These are phyloP conservation scores for Gracilariopsis chorda DNA, from an alignment of 23 red algal genomes.

Conservation along the genomic window DNA sequence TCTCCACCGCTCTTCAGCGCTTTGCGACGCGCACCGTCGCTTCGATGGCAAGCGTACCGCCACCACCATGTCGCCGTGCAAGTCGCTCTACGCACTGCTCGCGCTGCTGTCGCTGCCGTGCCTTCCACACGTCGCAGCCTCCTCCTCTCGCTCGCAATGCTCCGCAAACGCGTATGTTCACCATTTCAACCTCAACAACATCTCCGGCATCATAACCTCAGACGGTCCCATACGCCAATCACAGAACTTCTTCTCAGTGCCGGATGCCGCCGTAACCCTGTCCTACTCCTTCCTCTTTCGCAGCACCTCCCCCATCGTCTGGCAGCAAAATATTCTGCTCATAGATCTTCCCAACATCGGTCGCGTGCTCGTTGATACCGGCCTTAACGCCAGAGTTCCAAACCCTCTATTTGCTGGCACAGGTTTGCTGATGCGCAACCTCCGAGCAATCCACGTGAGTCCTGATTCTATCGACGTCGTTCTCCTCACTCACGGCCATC, in stretches of 20 bases:
- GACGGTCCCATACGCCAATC: neutral
- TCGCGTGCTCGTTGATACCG: slow-evolving; percentile 22
- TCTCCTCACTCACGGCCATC: slow-evolving; percentile 38
- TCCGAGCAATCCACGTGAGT: neutral
- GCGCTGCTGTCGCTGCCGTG: too few relatives aligned
- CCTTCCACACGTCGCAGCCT: too few relatives aligned
- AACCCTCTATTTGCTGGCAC: neutral
- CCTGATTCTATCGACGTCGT: slow-evolving; percentile 11
- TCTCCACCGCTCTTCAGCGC: too few relatives aligned
- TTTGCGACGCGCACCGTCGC: too few relatives aligned
- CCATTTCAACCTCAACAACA: slow-evolving; percentile 7
- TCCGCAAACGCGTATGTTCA: neutral
- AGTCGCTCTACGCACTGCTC: too few relatives aligned
- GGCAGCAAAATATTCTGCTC: slow-evolving; percentile 25
- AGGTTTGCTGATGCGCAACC: neutral
- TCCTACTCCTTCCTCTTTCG: neutral
- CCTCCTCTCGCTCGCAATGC: neutral
- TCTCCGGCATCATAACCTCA: slow-evolving; percentile 1
- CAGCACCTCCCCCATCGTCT: neutral
- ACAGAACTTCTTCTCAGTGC: neutral
- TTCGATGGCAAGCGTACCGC: too few relatives aligned
- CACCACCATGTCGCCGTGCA: too few relatives aligned
- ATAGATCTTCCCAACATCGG: slow-evolving; percentile 1
- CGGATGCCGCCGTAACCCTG: neutral
- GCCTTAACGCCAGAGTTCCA: too few relatives aligned